A percentile compares a stretch with the other conserved stretches of the same genome.
Evolutionary conservation across 1,284 basidiomycete species (phyloP).

Genomic region (Tylopilus sp.): DNA sequence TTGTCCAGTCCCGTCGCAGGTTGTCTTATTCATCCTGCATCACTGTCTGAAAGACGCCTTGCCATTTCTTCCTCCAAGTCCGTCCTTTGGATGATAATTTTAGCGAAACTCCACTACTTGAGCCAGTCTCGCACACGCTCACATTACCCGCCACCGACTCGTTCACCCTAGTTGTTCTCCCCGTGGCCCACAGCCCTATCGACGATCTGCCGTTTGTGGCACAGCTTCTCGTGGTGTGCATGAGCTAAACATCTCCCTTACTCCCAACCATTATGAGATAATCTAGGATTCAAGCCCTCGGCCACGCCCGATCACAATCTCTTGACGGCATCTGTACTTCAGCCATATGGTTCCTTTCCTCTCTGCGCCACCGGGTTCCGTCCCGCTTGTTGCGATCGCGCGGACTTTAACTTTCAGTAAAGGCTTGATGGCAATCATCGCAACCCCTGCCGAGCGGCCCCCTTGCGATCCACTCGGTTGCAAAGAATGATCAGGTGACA

Average conservation of each 20-base stretch:
- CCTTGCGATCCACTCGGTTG: constrained; percentile 18
- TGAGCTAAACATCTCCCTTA: constrained; percentile 13
- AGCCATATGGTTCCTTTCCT: constrained; percentile 35
- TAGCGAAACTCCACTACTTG: constrained; percentile 6
- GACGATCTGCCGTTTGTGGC: constrained; percentile 8
- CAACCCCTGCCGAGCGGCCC: constrained; percentile 19
- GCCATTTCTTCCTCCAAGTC: constrained; percentile 3
- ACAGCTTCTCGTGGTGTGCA: constrained; percentile 19
- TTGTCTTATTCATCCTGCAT: constrained; percentile 15
- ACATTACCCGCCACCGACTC: neutral
- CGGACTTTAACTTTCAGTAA: constrained; percentile 23
- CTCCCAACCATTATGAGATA: constrained; percentile 20
- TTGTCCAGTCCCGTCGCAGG: constrained; percentile 30
- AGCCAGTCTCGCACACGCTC: neutral
- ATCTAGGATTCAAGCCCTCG: constrained; percentile 17
- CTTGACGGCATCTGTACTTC: constrained; percentile 32
- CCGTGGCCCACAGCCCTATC: constrained; percentile 13
- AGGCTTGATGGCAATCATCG: constrained; percentile 27
- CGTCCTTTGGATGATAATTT: constrained; percentile 9
- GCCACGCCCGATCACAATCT: constrained; percentile 26
- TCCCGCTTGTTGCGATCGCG: constrained; percentile 30
- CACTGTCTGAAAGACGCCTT: constrained; percentile 18
- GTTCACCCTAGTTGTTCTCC: neutral
- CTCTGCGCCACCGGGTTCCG: constrained; percentile 35
- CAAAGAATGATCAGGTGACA: constrained; percentile 10